These are phyloP conservation scores for Didymosphaeria variabile DNA, from an alignment of 2,329 filamentous ascomycete genomes.

Conservation along the genomic window DNA sequence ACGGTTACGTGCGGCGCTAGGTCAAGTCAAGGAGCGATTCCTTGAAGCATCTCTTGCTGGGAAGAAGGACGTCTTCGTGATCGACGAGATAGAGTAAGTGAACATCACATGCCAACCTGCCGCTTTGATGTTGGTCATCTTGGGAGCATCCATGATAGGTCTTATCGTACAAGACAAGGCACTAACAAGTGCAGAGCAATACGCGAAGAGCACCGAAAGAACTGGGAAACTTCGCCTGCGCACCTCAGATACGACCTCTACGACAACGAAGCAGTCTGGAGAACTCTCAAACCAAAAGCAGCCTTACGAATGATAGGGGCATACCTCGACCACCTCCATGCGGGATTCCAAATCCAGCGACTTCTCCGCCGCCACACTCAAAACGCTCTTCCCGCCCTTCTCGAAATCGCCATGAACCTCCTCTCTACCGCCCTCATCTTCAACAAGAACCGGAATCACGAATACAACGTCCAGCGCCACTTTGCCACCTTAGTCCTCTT, in stretches of 20 bases:
- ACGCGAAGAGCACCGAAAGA: slow-evolving; percentile 35
- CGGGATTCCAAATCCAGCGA: slow-evolving; percentile 45
- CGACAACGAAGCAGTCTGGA: slow-evolving; percentile 43
- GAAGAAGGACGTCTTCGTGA: slow-evolving; percentile 38
- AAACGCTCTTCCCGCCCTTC: slow-evolving; percentile 39
- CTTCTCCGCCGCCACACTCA: slow-evolving; percentile 45
- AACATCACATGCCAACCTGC: background rate
- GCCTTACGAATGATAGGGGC: slow-evolving; percentile 39
- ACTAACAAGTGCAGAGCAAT: slow-evolving; percentile 34
- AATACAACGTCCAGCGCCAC: slow-evolving; percentile 42
- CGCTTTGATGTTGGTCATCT: background rate
- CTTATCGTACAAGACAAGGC: background rate
- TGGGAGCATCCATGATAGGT: background rate
- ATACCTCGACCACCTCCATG: slow-evolving; percentile 48
- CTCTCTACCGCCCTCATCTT: slow-evolving; percentile 42
- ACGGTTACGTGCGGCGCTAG: slow-evolving; percentile 37
- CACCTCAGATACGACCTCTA: slow-evolving; percentile 48
- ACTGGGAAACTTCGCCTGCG: slow-evolving; percentile 40
- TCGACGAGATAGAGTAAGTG: slow-evolving; percentile 41
- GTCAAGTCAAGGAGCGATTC: slow-evolving; percentile 42
- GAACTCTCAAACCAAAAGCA: slow-evolving; percentile 30
- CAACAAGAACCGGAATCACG: slow-evolving; percentile 43
- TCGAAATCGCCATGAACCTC: slow-evolving; percentile 46
- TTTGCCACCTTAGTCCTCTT: slow-evolving; percentile 47
- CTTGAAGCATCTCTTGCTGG: slow-evolving; percentile 46